Base-by-base conservation (phyloP, 2,329 filamentous ascomycete species). In the Bipolaris bicolor region DNA sequence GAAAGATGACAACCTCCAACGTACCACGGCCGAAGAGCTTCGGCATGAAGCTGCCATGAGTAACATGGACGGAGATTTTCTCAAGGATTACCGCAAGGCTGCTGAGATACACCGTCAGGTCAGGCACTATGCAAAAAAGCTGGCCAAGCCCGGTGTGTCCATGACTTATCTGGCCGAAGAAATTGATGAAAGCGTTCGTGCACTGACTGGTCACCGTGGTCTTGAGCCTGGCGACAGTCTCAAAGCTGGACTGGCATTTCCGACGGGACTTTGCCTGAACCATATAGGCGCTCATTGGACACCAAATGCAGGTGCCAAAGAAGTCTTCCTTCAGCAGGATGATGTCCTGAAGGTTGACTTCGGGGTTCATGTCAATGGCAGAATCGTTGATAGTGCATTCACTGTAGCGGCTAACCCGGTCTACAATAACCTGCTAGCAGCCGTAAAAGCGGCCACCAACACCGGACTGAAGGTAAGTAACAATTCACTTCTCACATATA, bases 51-150 rank as follows among this genome's bases (percentile, higher is more conserved):
- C 71, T 11, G 71, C 71, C n/a, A 37, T 72, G 43, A 87, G 91
- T 71, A 88, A 89, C 66, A 86, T 92, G 80, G 88, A 91, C 71
- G 86, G 85, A 63, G 87, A 91, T 50, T 93, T 91, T 77, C 77
- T 95, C 52, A 81, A 82, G 51, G 91, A 96, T 70, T 95, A 93
- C 74, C 89, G 92, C 60, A 86, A 94, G 72, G 91, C 87, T 39
- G 91, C 91, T n/a, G 92, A 96, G 77, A 85, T 91, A 11, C 91
- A 96, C 75, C 87, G 92, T 57, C 91, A 96, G 74, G 91, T 95
- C 56, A 88, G 91, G 54, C 87, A 91, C 72, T 90, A 90, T 82
- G 90, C 88, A 2, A 88, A 91, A 76, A 88, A 87, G 70, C 88
- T 84, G 66, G 89, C 93, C 67, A 89, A 90, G 79, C 91, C 91